A percentile compares a stretch with the other conserved stretches of the same genome.
Evolutionary conservation across 2,329 filamentous ascomycete species (phyloP).

Genomic region (Tricladium varicosporioides): DNA sequence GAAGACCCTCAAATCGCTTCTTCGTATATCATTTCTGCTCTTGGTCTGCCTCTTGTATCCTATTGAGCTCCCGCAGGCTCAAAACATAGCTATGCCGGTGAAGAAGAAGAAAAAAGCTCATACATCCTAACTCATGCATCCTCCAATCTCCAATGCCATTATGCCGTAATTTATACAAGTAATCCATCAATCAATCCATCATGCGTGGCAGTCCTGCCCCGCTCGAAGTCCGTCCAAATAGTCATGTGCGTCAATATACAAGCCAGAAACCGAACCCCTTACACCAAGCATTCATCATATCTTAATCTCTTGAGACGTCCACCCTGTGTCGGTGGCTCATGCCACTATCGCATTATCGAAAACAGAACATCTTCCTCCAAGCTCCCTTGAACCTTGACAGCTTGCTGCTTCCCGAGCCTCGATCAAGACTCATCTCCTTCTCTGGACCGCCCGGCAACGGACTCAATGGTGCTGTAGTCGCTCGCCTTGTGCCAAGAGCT

Average conservation of each 20-base stretch:
- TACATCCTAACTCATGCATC: no score
- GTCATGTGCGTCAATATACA: not conserved
- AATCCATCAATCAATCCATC: no score
- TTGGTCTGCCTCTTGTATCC: no score
- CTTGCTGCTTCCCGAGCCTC: constrained; percentile 1
- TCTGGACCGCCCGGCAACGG: constrained; percentile 27
- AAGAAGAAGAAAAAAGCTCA: no score
- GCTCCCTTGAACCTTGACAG: constrained; percentile 11
- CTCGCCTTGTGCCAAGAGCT: constrained; percentile 25
- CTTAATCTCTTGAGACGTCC: not conserved
- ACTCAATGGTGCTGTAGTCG: constrained; percentile 30
- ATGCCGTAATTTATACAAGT: no score
- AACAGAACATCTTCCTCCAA: constrained; percentile 20
- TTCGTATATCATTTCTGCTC: no score
- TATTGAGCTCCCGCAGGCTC: no score
- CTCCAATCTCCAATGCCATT: no score
- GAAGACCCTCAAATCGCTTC: no score
- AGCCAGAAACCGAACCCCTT: not conserved
- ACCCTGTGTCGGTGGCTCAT: not conserved
- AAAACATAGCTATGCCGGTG: no score
- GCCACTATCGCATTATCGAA: not conserved
- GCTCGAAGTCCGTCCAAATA: not conserved
- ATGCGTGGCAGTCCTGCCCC: no score
- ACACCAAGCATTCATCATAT: not conserved
- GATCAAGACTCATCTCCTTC: constrained; percentile 20